Evolutionary conservation across 768 basidiomycete species (phyloP), one percentile per base, ranked within the genome.

Genomic region (Roridomyces roridus): DNA sequence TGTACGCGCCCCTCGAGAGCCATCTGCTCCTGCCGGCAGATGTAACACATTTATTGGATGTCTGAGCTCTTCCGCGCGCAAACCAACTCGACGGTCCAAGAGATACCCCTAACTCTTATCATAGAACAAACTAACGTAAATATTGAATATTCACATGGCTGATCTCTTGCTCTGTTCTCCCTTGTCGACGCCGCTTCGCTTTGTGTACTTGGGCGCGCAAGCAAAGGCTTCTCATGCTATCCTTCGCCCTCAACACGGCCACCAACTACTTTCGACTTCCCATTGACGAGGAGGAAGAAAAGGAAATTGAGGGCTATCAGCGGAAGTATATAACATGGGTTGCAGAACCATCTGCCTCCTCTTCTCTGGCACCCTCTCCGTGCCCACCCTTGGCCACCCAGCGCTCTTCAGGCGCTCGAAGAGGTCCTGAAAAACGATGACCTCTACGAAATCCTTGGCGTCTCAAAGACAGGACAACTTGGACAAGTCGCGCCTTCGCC

Each of bases 391-490:
- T 25, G 9, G 63, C 50, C 65, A 61, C 24, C 46, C 65, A 64
- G 60, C 51, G 67, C 63, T 64, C 66, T 48, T 60, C 67, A n/a
- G 8, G 74, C 79, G 12, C 79, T 89, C 18, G 69, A 77, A 8
- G 75, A 82, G 8, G 81, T 93, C 21, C 77, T 91, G 23, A 70
- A 77, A 21, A 80, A 78, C 61, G 81, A 88, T 51, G 84, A 91
- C 70, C 79, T 93, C 34, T 93, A 94, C 69, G 72, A 77, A 23
- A 85, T 94, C 26, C 81, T 95, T 8, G 92, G 91, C 5, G 71
- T 92, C 6, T 64, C 78, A 20, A 81, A 80, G 58, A 75, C 74
- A 7, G 69, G n/a, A 77, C 0, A 65, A 66, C 28, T 73, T 85
- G 34, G 90, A 93, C 69, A 82, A 81, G 58, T 72, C 85, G 58